phyloP scores from a whole-genome alignment of 768 basidiomycete species.

The Crepidotus variabilis region DNA sequence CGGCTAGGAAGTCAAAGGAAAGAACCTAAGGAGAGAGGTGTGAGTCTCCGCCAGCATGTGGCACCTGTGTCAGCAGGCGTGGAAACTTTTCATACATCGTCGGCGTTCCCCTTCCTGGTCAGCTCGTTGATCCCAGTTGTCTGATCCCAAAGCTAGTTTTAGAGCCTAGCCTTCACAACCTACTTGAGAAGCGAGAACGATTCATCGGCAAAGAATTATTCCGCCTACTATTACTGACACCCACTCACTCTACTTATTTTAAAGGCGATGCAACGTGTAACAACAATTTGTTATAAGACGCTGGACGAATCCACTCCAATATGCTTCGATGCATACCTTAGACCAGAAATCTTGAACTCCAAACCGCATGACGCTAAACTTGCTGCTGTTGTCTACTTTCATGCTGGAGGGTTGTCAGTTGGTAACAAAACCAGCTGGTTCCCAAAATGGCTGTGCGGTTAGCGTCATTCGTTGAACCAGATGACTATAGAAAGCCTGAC shows the following conservation, averaged over 20 bases:
- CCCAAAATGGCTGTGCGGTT: constrained; percentile 61
- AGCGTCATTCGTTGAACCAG: constrained; percentile 10
- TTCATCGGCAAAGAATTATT: not conserved
- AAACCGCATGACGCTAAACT: constrained; percentile 2
- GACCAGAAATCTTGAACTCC: not conserved
- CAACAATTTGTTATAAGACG: not conserved
- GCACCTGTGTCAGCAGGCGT: too few species aligned
- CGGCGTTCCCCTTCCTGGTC: too few species aligned
- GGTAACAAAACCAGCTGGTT: constrained; percentile 61
- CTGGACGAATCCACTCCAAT: not conserved
- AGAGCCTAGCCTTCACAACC: too few species aligned
- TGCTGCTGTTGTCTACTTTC: constrained; percentile 41
- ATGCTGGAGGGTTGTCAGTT: constrained; percentile 57
- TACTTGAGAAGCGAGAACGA: too few species aligned
- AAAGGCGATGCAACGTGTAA: not conserved
- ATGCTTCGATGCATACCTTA: not conserved
- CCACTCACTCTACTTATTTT: not conserved
- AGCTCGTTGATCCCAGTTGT: too few species aligned
- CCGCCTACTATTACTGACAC: not conserved
- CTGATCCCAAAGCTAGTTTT: too few species aligned
- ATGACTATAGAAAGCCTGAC: not conserved
- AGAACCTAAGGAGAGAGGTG: too few species aligned
- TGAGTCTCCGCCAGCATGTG: too few species aligned
- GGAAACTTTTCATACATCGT: too few species aligned
- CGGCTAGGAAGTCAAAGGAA: too few species aligned